Evolutionary conservation across 257 asterid species (phyloP), one percentile per base, ranked within the genome.

Genomic region (Penstemon eatonii): DNA sequence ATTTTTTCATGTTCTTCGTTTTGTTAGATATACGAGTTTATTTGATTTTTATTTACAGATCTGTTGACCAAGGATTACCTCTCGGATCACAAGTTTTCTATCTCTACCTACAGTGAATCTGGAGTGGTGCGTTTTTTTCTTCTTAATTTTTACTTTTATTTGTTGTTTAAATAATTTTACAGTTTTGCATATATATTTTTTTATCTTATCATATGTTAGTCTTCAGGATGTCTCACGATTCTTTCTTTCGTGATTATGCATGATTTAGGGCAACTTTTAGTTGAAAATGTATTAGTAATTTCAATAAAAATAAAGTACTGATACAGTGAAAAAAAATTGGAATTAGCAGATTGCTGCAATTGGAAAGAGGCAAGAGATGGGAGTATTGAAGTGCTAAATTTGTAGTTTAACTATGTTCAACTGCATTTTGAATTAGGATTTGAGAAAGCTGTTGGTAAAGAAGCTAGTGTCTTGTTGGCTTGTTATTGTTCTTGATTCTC

Each of bases 61-160:
- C 96, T 90, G 95, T 81, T 93, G 81, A 85, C 90, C 5, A 90
- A 73, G 82, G 99, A 88, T 76, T 93, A 83, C 63, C 68, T 90
- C 46, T 87, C 89, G 10, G 97, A 94, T 85, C 97, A 94, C 86
- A 94, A 89, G 70, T 72, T 90, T 78, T 87, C 96, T 46, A 75
- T 94, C 68, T 81, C 92, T 57, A 88, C 92, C 62, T 82, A 68
- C 83, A 94, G 90, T 71, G 88, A 79, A 64, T 75, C 91, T 40
- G 97, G 97, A 79, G 88, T 94, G 96, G 99, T 94, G 80, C 36
- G 80, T 54, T 63, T 74, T 39, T 7, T 38, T 65, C 1, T 50
- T 3, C 0, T 10, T 44, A n/a, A 7, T 25, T 25, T 51, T 57
- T 46, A 41, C 33, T 25, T 25, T 25, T 25, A 25, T 25, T 25